A percentile compares a stretch with the other conserved stretches of the same genome.
These are phyloP conservation scores for Candida hispaniensis DNA, from an alignment of 805 yeast species.

Conservation along the genomic window DNA sequence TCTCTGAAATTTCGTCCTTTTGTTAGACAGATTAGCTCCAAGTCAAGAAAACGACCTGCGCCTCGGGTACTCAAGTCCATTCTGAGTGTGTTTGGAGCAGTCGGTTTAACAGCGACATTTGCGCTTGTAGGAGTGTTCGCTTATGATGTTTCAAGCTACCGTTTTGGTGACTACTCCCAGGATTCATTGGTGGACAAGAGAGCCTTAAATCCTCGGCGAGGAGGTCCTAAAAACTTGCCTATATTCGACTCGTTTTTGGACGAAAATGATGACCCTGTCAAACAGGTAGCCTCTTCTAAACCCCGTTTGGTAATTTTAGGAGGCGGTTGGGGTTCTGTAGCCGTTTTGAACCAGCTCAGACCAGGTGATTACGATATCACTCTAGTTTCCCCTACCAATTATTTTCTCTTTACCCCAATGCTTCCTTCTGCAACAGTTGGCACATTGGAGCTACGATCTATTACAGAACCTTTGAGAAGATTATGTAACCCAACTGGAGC, in stretches of 20 bases:
- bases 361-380: conserved; percentile 53
- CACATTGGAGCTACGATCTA: conserved; percentile 52
- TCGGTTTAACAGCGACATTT: conserved; percentile 19
- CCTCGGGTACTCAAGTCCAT: background rate
- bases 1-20: too few relatives aligned
- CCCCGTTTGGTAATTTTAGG: conserved; percentile 51
- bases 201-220: conserved; percentile 45
- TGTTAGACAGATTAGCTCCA: too few relatives aligned
- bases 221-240: conserved; percentile 66
- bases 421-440: conserved; percentile 64
- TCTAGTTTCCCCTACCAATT: conserved; percentile 57
- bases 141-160: conserved; percentile 31
- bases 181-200: conserved; percentile 38
- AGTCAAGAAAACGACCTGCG: too few relatives aligned
- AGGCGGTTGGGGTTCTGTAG: conserved; percentile 64
- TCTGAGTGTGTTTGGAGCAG: conserved; percentile 16
- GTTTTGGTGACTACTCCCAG: conserved; percentile 29
- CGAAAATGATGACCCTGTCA: conserved; percentile 40
- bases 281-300: conserved; percentile 26
- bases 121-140: conserved; percentile 42
- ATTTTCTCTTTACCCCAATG: conserved; percentile 59
- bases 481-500: conserved; percentile 44
- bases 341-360: conserved; percentile 41
- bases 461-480: conserved; percentile 53
- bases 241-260: conserved; percentile 47